phyloP scores from a whole-genome alignment of 208 protist genomes.

The Endotrypanum monterogeii region DNA sequence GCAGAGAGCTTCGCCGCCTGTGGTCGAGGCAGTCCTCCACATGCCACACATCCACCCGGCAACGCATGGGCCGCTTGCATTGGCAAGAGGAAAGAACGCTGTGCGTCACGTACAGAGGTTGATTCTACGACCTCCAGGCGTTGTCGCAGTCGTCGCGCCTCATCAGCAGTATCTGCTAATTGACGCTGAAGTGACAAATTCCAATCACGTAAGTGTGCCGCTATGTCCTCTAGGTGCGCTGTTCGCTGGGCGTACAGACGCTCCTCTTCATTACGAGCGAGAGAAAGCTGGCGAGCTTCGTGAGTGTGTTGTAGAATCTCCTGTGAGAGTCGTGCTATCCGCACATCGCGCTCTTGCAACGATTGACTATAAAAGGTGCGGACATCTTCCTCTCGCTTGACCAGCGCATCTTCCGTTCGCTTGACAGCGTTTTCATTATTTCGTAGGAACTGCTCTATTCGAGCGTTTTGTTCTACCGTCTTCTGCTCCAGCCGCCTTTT shows the following conservation, averaged over 20 bases:
- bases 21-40: constrained; percentile 4
- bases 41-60: not conserved
- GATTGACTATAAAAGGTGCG: constrained; percentile 39
- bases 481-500: constrained; percentile 30
- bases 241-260: constrained; percentile 5
- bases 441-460: constrained; percentile 21
- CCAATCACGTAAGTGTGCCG: constrained; percentile 20
- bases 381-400: constrained; percentile 44
- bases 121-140: constrained; percentile 1
- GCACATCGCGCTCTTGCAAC: constrained; percentile 60
- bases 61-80: not conserved
- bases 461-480: constrained; percentile 26
- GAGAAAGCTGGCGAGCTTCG: constrained; percentile 9
- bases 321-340: constrained; percentile 54
- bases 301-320: constrained; percentile 37
- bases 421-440: constrained; percentile 31
- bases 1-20: constrained; percentile 10
- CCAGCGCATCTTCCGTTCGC: constrained; percentile 30
- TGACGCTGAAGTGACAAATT: constrained; percentile 24
- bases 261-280: constrained; percentile 18
- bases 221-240: constrained; percentile 18
- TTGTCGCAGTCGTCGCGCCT: constrained; percentile 15
- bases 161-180: constrained; percentile 4
- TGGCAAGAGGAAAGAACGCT: not conserved
- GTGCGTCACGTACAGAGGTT: not conserved